Base-by-base conservation (phyloP, 2,329 filamentous ascomycete genomes). In the Sarocladium kiliense region DNA sequence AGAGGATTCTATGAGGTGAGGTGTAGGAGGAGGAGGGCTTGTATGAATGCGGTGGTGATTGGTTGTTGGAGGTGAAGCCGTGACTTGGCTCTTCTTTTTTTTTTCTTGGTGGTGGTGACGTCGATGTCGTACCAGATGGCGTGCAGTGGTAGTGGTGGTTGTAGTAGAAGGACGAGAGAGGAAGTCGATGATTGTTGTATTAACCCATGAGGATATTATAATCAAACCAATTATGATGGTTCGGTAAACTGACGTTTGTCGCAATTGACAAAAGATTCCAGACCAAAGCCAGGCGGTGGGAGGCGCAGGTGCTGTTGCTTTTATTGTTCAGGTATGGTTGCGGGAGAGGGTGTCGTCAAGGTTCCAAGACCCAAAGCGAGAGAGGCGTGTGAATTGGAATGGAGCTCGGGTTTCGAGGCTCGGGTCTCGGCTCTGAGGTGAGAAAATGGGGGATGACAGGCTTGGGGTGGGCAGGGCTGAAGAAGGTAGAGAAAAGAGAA, bases 131-230 rank as follows among this genome's bases (percentile, higher is more conserved):
- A 9, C 9, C 7, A 39, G 36, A 18, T 30, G 12, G 3, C 16
- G 21, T 21, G n/a, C 3, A 14, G 14, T 9, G 18, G 25, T 27
- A 30, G 44, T 39, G 36, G 36, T 39, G 36, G 12, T 16, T 39
- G 36, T 39, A 32, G 44, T 23, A 88, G 44, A n/a, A 11, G 9
- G 25, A 10, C 11, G 25, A 47, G 18, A 23, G 21, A 30, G 25
- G 7, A 27, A 10, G 25, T 27, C 16, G 44, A 47, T 3, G 25
- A 47, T n/a, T 21, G 36, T 44, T 11, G 18, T 4, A 47, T 47
- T 18, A 47, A 47, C 44, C 44, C 44, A 47, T 47, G 9, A 47
- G 16, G 23, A 26, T 3, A 47, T 32, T 7, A 23, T 47, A 30
- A 30, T 47, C 7, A 11, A 23, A 44, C 44, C 25, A 30, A 30